These are phyloP conservation scores for Acanthochlamys bracteata DNA, from an alignment of 106 monocot species.

Conservation along the genomic window DNA sequence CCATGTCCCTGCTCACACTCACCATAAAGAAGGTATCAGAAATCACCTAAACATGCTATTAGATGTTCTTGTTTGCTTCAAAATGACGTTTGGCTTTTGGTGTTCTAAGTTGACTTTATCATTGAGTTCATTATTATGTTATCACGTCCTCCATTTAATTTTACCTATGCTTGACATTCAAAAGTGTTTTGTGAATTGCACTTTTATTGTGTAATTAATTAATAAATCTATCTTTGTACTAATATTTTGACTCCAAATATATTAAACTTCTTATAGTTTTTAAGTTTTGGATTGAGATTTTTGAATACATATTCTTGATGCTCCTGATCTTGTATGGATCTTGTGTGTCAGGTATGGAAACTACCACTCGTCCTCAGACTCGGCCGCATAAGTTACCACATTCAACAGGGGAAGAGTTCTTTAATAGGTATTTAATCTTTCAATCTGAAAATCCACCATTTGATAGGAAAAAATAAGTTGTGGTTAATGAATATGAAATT, in stretches of 20 bases:
- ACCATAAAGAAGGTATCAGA: slow-evolving; percentile 36
- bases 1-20: slow-evolving; percentile 24
- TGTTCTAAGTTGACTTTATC: background rate
- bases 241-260: no score
- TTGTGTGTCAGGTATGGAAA: slow-evolving; percentile 15
- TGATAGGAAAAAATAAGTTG: background rate
- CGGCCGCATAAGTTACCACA: slow-evolving; percentile 23
- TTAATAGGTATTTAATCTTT: slow-evolving; percentile 26
- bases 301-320: background rate
- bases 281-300: no score
- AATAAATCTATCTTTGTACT: no score
- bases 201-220: no score
- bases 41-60: background rate
- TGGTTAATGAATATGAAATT: background rate
- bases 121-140: no score
- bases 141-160: no score
- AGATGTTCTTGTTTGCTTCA: background rate
- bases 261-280: no score
- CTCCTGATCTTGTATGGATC: background rate
- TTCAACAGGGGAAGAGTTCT: slow-evolving; percentile 29
- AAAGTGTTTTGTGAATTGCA: no score
- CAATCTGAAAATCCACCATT: background rate
- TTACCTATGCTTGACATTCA: no score
- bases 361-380: slow-evolving; percentile 12
- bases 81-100: background rate